phyloP scores from a whole-genome alignment of 108 stramenopile species.

The Pelagomonas calceolata region DNA sequence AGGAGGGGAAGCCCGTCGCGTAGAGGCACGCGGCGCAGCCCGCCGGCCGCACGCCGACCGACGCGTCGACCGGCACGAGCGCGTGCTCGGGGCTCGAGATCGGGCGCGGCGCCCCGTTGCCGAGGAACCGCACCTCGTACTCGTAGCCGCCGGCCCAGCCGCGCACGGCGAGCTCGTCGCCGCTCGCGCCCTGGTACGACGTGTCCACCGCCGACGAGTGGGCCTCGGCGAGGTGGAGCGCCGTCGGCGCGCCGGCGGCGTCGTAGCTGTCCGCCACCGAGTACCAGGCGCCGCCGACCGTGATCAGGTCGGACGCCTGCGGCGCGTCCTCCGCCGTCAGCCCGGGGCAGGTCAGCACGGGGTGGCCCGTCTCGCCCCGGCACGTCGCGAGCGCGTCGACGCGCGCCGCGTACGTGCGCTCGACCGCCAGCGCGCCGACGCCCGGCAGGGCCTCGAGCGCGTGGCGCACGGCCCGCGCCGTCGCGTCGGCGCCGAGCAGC shows the following conservation, averaged over 20 bases:
- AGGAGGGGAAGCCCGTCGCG: slow-evolving; percentile 28
- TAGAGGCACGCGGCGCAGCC: slow-evolving; percentile 59
- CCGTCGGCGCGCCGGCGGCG: slow-evolving; percentile 13
- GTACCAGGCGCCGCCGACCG: slow-evolving; percentile 49
- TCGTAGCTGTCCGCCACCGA: slow-evolving; percentile 46
- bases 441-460: slow-evolving; percentile 38
- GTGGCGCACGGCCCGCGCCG: slow-evolving; percentile 29
- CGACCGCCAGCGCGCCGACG: slow-evolving; percentile 39
- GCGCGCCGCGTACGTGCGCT: not conserved
- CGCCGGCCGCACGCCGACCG: slow-evolving; percentile 30
- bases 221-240: slow-evolving; percentile 35
- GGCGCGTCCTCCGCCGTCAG: no score
- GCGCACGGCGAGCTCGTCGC: slow-evolving; percentile 21
- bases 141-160: slow-evolving; percentile 57
- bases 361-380: no score
- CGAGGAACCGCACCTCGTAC: slow-evolving; percentile 55
- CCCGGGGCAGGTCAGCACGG: no score
- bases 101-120: slow-evolving; percentile 21
- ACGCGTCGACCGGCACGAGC: slow-evolving; percentile 30
- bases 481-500: slow-evolving; percentile 24
- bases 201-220: slow-evolving; percentile 39
- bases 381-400: no score
- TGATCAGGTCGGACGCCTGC: slow-evolving; percentile 23
- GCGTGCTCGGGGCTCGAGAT: slow-evolving; percentile 34
- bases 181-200: slow-evolving; percentile 31